Evolutionary conservation across 2,329 filamentous ascomycete genomes (phyloP).

Genomic region (Volutella citrinella): DNA sequence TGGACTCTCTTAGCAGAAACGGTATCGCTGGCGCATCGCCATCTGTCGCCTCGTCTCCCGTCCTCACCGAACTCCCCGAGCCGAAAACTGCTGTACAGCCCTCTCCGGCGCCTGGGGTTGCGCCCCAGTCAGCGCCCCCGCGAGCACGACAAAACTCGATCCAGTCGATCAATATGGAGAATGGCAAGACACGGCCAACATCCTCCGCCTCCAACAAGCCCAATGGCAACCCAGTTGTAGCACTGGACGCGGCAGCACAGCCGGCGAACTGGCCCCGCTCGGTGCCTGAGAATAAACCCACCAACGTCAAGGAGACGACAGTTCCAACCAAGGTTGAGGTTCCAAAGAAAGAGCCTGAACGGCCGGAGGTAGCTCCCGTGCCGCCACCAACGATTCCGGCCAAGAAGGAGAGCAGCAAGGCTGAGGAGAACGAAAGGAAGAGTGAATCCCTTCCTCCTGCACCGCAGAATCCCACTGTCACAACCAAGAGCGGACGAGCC

Average conservation of each 20-base stretch:
- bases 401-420: slow-evolving; percentile 42
- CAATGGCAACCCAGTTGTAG: slow-evolving; percentile 45
- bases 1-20: slow-evolving; percentile 28
- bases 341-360: slow-evolving; percentile 33
- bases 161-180: slow-evolving; percentile 53
- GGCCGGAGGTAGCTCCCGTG: slow-evolving; percentile 20
- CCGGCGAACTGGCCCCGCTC: slow-evolving; percentile 28
- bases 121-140: slow-evolving; percentile 62
- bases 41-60: slow-evolving; percentile 71
- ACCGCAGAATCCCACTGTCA: slow-evolving; percentile 43
- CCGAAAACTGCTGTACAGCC: slow-evolving; percentile 46
- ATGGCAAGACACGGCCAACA: slow-evolving; percentile 50
- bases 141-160: slow-evolving; percentile 75
- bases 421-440: slow-evolving; percentile 35
- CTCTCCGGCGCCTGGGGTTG: slow-evolving; percentile 58
- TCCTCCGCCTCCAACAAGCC: slow-evolving; percentile 61
- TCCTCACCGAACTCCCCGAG: slow-evolving; percentile 67
- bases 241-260: slow-evolving; percentile 35
- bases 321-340: slow-evolving; percentile 31
- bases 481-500: slow-evolving; percentile 63
- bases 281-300: slow-evolving; percentile 44
- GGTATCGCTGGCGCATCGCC: slow-evolving; percentile 57
- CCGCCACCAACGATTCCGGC: slow-evolving; percentile 27
- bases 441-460: slow-evolving; percentile 45
- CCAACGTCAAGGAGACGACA: slow-evolving; percentile 48